These are phyloP conservation scores for Neonectria ditissima DNA, from an alignment of 2,329 filamentous ascomycete genomes.

Conservation along the genomic window DNA sequence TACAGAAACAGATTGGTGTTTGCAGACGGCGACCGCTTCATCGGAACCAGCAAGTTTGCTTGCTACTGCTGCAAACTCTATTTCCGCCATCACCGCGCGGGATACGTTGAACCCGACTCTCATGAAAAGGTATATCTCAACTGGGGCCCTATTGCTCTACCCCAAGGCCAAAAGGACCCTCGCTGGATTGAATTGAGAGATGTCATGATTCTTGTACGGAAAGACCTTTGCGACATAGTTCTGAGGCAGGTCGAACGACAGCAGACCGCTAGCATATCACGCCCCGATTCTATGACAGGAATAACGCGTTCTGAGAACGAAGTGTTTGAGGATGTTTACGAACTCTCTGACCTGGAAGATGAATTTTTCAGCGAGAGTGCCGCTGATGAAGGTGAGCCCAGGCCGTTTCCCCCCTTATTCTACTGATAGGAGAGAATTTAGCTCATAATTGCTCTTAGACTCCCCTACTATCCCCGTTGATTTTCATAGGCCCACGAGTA, in stretches of 20 bases:
- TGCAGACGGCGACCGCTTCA: slow-evolving; percentile 55
- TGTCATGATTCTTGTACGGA: slow-evolving; percentile 20
- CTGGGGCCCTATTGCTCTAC: slow-evolving; percentile 50
- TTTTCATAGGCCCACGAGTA: background rate
- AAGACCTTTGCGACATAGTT: slow-evolving; percentile 24
- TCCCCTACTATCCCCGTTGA: background rate
- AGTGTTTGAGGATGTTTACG: background rate
- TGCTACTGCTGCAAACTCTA: slow-evolving; percentile 63
- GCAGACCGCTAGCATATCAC: background rate
- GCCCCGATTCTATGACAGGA: background rate
- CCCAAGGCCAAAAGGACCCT: slow-evolving; percentile 17
- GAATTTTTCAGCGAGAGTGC: background rate
- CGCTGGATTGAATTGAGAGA: slow-evolving; percentile 27
- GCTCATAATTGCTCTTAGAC: background rate
- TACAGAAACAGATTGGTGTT: slow-evolving; percentile 49
- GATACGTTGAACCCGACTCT: slow-evolving; percentile 47
- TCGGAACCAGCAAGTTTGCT: slow-evolving; percentile 64
- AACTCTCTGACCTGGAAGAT: slow-evolving; percentile 18
- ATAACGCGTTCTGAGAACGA: background rate
- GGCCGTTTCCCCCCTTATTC: background rate
- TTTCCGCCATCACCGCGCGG: slow-evolving; percentile 54
- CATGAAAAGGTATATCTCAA: slow-evolving; percentile 56
- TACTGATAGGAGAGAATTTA: background rate
- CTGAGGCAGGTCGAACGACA: slow-evolving; percentile 16
- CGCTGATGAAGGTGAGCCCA: background rate